Evolutionary conservation across 1,139 yeast species (phyloP), one percentile per base, ranked within the genome.

Genomic region (Geotrichum candidum): DNA sequence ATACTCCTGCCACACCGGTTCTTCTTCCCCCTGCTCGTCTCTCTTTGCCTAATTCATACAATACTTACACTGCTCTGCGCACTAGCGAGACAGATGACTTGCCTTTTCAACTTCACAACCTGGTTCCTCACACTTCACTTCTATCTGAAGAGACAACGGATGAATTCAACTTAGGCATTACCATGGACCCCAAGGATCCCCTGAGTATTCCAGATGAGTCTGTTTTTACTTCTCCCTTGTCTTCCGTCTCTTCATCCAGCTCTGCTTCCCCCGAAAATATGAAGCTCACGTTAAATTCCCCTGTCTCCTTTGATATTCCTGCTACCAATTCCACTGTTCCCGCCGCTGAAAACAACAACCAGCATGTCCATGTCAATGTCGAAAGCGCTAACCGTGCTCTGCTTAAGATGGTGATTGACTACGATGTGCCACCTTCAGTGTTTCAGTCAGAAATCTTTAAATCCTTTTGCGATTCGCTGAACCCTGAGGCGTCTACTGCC

Each of bases 361-460:
- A 22, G 13, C 54, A 23, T 23, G 22, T 18, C 22, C 25, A 53
- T 5, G 54, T 54, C 31, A 54, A 59, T 35, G 61, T 55, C 25
- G 61, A 53, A n/a, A 48, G 45, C n/a, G 61, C 61, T 45, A 58
- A 27, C 45, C 56, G 51, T 25, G 56, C 61, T 18, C 55, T 58
- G 10, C 52, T 58, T 27, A 51, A 58, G n/a, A 58, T 58, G 58
- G 46, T 58, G 15, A 45, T 54, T 33, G 53, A 58, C 27, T 58
- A 54, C 22, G 61, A 58, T 38, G 38, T 58, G 4, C 56, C 56
- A 4, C 54, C 57, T 4, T 23, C 45, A 9, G 35, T 58, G 31
- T 29, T 58, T 18, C 50, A 53, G 13, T 58, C 61, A 7, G 50
- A 55, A 5, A 53, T 41, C 22, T 58, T 58, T 31, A 58, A 58